Evolutionary conservation across 805 yeast genomes (phyloP).

Genomic region (Sugiyamaella boreocaroliniensis): DNA sequence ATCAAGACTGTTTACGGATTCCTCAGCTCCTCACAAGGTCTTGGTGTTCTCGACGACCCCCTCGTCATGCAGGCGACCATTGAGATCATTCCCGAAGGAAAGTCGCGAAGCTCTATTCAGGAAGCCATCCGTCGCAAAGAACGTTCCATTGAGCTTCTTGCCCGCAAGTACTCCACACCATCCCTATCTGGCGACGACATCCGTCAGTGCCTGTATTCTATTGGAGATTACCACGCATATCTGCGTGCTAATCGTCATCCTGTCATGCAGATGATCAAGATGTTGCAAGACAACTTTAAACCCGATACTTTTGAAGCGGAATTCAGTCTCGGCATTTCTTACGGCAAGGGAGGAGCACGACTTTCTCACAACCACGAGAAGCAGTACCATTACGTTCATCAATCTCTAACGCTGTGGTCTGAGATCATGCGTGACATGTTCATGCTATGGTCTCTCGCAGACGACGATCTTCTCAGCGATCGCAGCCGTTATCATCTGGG

Average conservation of each 20-base stretch:
- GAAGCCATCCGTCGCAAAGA: constrained; percentile 61
- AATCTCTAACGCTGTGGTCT: constrained; percentile 70
- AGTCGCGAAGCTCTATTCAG: constrained; percentile 47
- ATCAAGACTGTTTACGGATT: constrained; percentile 53
- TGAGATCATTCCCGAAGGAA: constrained; percentile 56
- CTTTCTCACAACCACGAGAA: constrained; percentile 66
- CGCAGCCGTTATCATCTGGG: constrained; percentile 45
- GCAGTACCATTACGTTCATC: constrained; percentile 69
- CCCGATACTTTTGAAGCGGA: constrained; percentile 32
- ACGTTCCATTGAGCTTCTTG: constrained; percentile 55
- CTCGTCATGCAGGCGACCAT: constrained; percentile 57
- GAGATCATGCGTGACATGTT: constrained; percentile 73
- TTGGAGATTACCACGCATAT: constrained; percentile 73
- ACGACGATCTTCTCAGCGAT: constrained; percentile 57
- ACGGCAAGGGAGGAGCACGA: constrained; percentile 63
- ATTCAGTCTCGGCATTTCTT: constrained; percentile 54
- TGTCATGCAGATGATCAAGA: constrained; percentile 52
- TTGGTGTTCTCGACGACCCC: constrained; percentile 49
- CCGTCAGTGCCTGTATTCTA: constrained; percentile 66
- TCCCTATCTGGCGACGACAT: constrained; percentile 49
- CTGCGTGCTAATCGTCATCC: constrained; percentile 64
- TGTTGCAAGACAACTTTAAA: constrained; percentile 42
- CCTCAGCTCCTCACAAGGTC: constrained; percentile 35
- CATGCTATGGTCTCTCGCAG: constrained; percentile 70
- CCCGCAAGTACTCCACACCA: constrained; percentile 23